Base-by-base conservation (phyloP, 2,329 filamentous ascomycete genomes). In the Fusarium secorum region DNA sequence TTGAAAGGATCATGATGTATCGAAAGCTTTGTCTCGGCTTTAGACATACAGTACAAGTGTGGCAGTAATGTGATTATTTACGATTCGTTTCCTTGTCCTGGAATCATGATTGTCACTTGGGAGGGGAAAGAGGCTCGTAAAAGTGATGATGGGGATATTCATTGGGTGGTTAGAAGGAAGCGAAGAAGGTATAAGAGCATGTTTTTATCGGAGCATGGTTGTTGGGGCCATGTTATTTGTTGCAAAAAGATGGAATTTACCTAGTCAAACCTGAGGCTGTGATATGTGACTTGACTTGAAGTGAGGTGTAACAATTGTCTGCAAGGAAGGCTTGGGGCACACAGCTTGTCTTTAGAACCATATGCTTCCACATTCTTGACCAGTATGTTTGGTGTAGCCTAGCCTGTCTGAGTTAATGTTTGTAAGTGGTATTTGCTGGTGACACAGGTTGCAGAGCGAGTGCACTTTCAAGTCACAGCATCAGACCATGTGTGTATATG, bases 1-100 rank as follows among this genome's bases (percentile, higher is more conserved):
- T 79, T 80, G 77, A 74, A 65, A 65, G 75, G 78, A 74, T 79
- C 77, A 79, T 79, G 74, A 78, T 77, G 74, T 76, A 77, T 76
- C 72, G 72, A 76, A 75, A 75, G 57, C 73, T 68, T 74, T 77
- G 72, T 63, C 64, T 63, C 71, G 75, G 73, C 66, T 73, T 74
- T 77, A 78, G 76, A 79, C 74, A 75, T 62, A 46, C 68, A 60
- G 46, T 65, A 63, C 61, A 35, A 54, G 42, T 55, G 55, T 53
- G 67, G 67, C 67, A 72, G 62, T 72, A 72, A 73, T 72, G 70
- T 71, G 67, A 72, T 62, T 71, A 57, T 72, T 67, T 64, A 72
- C 60, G 70, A 72, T 73, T 65, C 62, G 48, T 65, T 67, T 64
- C 51, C 54, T 36, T 56, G 24, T 55, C 54, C 45, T 41, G 42